Conservation (phyloP, 2,329 filamentous ascomycete genomes). For the Neofusicoccum parvum region DNA sequence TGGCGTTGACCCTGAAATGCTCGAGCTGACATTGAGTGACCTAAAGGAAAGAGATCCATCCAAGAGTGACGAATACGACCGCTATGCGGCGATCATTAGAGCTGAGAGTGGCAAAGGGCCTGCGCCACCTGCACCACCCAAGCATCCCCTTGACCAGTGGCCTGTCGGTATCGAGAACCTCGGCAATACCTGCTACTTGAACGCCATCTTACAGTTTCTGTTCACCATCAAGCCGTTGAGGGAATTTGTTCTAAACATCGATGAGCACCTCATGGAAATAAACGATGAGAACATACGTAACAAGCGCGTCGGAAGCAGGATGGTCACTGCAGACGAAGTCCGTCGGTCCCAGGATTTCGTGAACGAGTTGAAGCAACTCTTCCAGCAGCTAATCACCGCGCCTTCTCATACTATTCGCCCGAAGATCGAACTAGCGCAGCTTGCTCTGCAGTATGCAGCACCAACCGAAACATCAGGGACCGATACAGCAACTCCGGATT, state of each 20-base stretch:
- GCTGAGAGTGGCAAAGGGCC: constrained; percentile 12
- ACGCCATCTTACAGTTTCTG: constrained; percentile 93
- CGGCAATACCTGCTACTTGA: constrained; percentile 96
- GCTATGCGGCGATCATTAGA: constrained; percentile 12
- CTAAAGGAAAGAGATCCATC: constrained; percentile 11
- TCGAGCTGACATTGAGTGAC: constrained; percentile 30
- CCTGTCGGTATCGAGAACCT: constrained; percentile 91
- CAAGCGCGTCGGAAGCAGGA: constrained; percentile 75
- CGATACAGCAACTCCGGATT: not conserved
- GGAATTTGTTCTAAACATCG: constrained; percentile 76
- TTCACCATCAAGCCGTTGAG: constrained; percentile 84
- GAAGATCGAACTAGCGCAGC: constrained; percentile 6
- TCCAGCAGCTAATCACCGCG: constrained; percentile 69
- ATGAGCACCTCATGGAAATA: constrained; percentile 69
- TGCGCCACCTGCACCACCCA: constrained; percentile 5
- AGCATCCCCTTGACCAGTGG: constrained; percentile 52
- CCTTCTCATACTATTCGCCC: constrained; percentile 43
- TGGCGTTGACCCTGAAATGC: constrained; percentile 50
- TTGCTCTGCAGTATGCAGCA: constrained; percentile 8
- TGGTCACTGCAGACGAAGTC: constrained; percentile 61
- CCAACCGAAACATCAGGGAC: not conserved
- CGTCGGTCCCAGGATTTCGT: constrained; percentile 72
- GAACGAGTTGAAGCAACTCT: constrained; percentile 71
- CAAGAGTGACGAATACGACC: constrained; percentile 17
- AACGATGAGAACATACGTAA: constrained; percentile 63